These are phyloP conservation scores for Komagataella pastoris DNA, from an alignment of 805 yeast species.

Conservation along the genomic window DNA sequence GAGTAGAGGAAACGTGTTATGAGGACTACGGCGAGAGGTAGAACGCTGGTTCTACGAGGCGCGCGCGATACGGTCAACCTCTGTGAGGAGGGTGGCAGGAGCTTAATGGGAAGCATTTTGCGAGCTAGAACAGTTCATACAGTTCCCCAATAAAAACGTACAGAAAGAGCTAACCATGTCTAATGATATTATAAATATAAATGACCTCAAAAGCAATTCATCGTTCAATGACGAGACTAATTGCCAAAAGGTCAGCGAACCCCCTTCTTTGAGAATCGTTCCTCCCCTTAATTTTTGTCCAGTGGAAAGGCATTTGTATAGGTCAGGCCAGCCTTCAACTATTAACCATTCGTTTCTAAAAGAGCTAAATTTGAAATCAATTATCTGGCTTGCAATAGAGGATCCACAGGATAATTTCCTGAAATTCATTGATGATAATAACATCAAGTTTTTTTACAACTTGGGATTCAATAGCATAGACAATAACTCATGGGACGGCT, in stretches of 20 bases:
- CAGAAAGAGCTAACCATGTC: neutral
- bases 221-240: neutral
- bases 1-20: neutral
- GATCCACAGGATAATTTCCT: conserved; percentile 86
- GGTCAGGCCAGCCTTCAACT: conserved; percentile 94
- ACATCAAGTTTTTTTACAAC: conserved; percentile 72
- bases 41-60: neutral
- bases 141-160: conserved; percentile 1
- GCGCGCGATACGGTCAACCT: neutral
- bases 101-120: neutral
- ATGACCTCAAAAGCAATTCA: conserved; percentile 11
- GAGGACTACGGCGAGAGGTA: neutral
- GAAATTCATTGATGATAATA: conserved; percentile 63
- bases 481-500: conserved; percentile 88
- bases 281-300: conserved; percentile 96
- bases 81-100: neutral
- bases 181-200: conserved; percentile 7
- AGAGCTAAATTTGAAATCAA: conserved; percentile 61
- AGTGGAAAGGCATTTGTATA: conserved; percentile 73
- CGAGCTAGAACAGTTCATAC: neutral
- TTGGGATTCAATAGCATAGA: conserved; percentile 39
- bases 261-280: conserved; percentile 58
- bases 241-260: conserved; percentile 12
- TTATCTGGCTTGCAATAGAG: conserved; percentile 90
- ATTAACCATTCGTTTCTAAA: conserved; percentile 78